A percentile compares a stretch with the other conserved stretches of the same genome.
Conservation (phyloP, 768 basidiomycete genomes). For the Tricholoma flavovirens region DNA sequence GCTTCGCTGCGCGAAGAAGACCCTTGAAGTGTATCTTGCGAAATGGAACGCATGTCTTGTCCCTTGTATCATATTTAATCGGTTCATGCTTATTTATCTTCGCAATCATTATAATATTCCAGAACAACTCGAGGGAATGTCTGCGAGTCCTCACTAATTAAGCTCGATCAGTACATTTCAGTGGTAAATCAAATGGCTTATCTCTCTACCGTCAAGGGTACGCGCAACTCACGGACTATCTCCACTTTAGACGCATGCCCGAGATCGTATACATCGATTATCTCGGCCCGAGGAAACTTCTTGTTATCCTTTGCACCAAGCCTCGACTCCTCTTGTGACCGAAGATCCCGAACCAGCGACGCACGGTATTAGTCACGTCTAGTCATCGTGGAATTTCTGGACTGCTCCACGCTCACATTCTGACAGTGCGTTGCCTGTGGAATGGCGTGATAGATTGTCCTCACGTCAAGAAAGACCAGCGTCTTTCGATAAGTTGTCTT, state of each 20-base stretch:
- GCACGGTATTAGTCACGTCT: not conserved
- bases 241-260: slow-evolving; percentile 8
- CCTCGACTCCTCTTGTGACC: slow-evolving; percentile 9
- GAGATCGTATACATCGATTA: slow-evolving; percentile 7
- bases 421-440: slow-evolving; percentile 3
- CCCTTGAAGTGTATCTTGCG: not conserved
- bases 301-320: slow-evolving; percentile 4
- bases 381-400: not conserved
- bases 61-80: slow-evolving; percentile 5
- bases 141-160: not conserved
- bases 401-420: not conserved
- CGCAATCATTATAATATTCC: slow-evolving; percentile 1
- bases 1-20: slow-evolving; percentile 26
- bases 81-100: not conserved
- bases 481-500: slow-evolving; percentile 8
- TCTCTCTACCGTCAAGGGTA: not conserved
- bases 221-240: slow-evolving; percentile 8
- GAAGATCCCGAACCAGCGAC: slow-evolving; percentile 4
- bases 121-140: not conserved
- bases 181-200: not conserved
- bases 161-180: not conserved
- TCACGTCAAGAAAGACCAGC: slow-evolving; percentile 17
- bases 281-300: slow-evolving; percentile 10
- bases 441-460: slow-evolving; percentile 11
- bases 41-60: not conserved